phyloP scores from a whole-genome alignment of 2,329 filamentous ascomycete species.

The Xylaria sp. region DNA sequence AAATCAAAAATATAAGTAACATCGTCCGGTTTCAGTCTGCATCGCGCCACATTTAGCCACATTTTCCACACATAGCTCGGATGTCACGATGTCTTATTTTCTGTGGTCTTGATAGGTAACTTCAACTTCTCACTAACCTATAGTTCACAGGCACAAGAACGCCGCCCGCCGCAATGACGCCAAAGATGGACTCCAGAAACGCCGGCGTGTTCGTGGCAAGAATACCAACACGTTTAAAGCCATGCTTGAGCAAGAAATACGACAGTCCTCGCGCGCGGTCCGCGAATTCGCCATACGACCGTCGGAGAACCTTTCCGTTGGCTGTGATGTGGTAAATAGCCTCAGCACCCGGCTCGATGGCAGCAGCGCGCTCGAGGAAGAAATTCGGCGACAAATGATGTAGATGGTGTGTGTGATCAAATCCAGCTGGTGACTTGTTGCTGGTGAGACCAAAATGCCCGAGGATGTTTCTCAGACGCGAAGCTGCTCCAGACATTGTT shows the following conservation, averaged over 20 bases:
- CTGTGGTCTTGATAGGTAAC: neutral
- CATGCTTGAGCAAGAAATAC: constrained; percentile 83
- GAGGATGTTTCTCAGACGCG: constrained; percentile 68
- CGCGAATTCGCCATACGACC: constrained; percentile 83
- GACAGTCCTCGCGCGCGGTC: constrained; percentile 88
- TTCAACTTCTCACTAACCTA: constrained; percentile 44
- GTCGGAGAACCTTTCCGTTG: constrained; percentile 76
- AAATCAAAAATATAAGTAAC: constrained; percentile 91
- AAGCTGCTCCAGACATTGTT: constrained; percentile 71
- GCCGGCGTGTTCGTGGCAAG: constrained; percentile 93
- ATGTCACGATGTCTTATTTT: neutral
- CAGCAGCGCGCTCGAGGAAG: constrained; percentile 85
- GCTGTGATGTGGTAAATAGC: constrained; percentile 88
- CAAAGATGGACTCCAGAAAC: constrained; percentile 91
- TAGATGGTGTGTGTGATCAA: constrained; percentile 65
- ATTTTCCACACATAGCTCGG: neutral
- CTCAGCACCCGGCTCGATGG: constrained; percentile 85
- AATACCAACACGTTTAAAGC: constrained; percentile 81
- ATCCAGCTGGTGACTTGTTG: constrained; percentile 52
- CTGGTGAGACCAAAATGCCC: constrained; percentile 58
- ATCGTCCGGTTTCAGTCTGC: constrained; percentile 69
- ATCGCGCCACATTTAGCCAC: constrained; percentile 17
- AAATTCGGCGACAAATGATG: constrained; percentile 87
- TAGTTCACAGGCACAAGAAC: constrained; percentile 76
- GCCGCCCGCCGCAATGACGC: constrained; percentile 81